These are phyloP conservation scores for Macaranga tanarius DNA, from an alignment of 441 rosid species.

Conservation along the genomic window DNA sequence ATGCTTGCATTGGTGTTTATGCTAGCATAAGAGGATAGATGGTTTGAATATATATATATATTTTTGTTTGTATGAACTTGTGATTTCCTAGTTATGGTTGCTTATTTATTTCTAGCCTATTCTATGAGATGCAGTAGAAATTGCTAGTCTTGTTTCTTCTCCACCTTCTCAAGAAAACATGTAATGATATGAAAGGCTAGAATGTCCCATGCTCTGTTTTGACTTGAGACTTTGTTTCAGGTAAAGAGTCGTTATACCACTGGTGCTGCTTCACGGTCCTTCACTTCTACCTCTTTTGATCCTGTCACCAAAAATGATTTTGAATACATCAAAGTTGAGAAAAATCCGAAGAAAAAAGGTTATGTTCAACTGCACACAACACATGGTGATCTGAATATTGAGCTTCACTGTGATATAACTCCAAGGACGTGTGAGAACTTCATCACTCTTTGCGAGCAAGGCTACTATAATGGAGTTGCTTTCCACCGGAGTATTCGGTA, in stretches of 20 bases:
- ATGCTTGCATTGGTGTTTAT: neutral
- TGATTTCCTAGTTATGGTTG: neutral
- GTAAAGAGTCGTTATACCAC: conserved; percentile 84
- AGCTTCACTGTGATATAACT: conserved; percentile 88
- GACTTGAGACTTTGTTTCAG: conserved; percentile 43
- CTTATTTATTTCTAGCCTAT: neutral
- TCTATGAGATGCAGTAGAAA: neutral
- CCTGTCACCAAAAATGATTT: conserved; percentile 88
- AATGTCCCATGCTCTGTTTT: conserved; percentile 22
- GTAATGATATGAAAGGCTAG: neutral
- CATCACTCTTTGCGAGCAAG: conserved; percentile 81
- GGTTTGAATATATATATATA: neutral
- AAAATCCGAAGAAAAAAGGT: conserved; percentile 93
- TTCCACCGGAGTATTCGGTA: conserved; percentile 85
- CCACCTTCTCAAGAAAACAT: neutral
- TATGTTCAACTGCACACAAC: conserved; percentile 84
- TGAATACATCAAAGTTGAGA: conserved; percentile 85
- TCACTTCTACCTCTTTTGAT: conserved; percentile 85
- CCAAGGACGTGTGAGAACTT: conserved; percentile 94
- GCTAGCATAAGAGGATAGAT: neutral
- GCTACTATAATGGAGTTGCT: conserved; percentile 77
- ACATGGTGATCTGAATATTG: conserved; percentile 91
- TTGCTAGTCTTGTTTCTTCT: neutral
- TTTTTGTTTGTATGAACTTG: neutral
- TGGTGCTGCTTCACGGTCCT: conserved; percentile 95